Evolutionary conservation across 768 basidiomycete species (phyloP).

Genomic region (Lactarius tabidus): DNA sequence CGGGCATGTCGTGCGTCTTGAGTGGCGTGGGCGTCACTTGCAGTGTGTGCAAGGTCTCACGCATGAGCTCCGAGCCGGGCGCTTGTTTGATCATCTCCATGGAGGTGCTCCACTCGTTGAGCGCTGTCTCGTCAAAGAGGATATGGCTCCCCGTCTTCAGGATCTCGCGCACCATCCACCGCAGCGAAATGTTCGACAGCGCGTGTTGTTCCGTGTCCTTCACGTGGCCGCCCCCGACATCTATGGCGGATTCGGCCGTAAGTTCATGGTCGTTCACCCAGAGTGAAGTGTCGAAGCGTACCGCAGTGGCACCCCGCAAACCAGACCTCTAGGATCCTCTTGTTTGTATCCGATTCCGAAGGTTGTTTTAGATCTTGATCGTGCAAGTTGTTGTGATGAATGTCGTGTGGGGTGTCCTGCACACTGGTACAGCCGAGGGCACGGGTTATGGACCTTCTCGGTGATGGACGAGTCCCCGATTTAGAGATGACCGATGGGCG

Average conservation of each 20-base stretch:
- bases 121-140: constrained; percentile 16
- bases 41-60: neutral
- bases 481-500: no score
- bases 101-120: constrained; percentile 16
- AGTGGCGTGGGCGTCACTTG: no score
- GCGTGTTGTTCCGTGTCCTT: constrained; percentile 7
- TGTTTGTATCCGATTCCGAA: neutral
- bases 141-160: constrained; percentile 16
- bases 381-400: neutral
- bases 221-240: constrained; percentile 21
- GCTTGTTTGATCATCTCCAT: neutral
- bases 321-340: constrained; percentile 23
- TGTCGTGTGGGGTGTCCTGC: no score
- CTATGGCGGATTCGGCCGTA: neutral
- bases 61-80: neutral
- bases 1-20: neutral
- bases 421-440: neutral
- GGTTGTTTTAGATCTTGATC: neutral
- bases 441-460: neutral
- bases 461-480: constrained; percentile 29
- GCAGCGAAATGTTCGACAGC: constrained; percentile 22
- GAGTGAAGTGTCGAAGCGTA: neutral
- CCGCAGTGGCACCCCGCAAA: constrained; percentile 23
- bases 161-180: constrained; percentile 26
- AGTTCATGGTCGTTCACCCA: neutral